Base-by-base conservation (phyloP, 768 basidiomycete genomes). In the Phylloporus sp. region DNA sequence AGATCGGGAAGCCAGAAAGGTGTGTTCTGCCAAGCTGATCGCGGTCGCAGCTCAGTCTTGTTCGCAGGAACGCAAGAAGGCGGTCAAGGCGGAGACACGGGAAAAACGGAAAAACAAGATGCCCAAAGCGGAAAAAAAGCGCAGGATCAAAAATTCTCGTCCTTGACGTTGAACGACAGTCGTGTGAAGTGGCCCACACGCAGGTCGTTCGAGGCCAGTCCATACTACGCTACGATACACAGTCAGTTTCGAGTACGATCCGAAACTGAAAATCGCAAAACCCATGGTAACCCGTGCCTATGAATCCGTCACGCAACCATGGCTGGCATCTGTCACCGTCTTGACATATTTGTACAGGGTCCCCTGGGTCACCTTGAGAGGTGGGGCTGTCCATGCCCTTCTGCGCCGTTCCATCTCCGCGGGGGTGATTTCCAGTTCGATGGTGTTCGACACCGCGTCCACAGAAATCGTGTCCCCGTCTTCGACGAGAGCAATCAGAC, bases 41-140 rank as follows among this genome's bases (percentile, higher is more conserved):
- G 20, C 53, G 27, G 38, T 34, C 26, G 31, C 31, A 27, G 45
- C 46, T 38, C 31, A 50, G 44, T 42, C 28, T 46, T 49, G 45
- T 45, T 42, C 47, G 15, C 55, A 95, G 93, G 92, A 94, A 66
- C 81, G 94, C 20, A 97, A 98, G 70, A 90, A 90, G 62, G 82
- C 83, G 5, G 80, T 77, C 22, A 97, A 97, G 64, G 84, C 82
- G 45, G 89, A 90, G 65, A 83, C 87, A 31, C 77, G 84, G 59
- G 93, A 96, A 71, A 87, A 79, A 65, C 77, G 95, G 51, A 90
- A 92, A 67, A 75, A 79, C 56, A 98, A 98, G 72, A 91, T 97
- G 76, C 89, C 94, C 37, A 98, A 98, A 63, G 82, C 86, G 33
- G 91, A 95, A 69, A 98, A 97, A 74, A 90, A 90, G 71, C 78